Percentiles rank a stretch among this genome's conserved stretches.
These are phyloP conservation scores for Candida coleopterorum DNA, from an alignment of 805 yeast genomes.

Conservation along the genomic window DNA sequence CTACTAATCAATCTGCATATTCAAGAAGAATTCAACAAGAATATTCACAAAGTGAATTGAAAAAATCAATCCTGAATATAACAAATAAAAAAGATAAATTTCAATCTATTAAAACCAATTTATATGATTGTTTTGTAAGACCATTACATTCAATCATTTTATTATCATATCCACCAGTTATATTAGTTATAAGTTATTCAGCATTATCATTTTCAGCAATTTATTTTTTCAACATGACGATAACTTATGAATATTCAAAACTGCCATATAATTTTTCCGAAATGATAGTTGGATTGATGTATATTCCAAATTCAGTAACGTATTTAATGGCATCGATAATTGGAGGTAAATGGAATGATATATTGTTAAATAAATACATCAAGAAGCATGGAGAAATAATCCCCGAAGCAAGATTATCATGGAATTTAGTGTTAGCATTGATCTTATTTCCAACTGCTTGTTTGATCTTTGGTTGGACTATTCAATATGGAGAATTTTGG, in stretches of 20 bases:
- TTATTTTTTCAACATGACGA: constrained; percentile 71
- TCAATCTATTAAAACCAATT: constrained; percentile 17
- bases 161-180: constrained; percentile 69
- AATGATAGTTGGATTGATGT: constrained; percentile 65
- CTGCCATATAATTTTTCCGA: constrained; percentile 68
- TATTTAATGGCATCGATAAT: constrained; percentile 70
- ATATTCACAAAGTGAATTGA: constrained; percentile 18
- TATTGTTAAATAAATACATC: constrained; percentile 47
- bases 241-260: constrained; percentile 56
- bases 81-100: not conserved
- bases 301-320: constrained; percentile 79
- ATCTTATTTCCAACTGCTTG: constrained; percentile 58
- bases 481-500: constrained; percentile 65
- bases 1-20: constrained; percentile 29
- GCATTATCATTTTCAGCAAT: constrained; percentile 67
- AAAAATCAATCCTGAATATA: constrained; percentile 7
- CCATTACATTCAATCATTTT: constrained; percentile 63
- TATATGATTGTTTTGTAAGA: constrained; percentile 45
- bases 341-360: constrained; percentile 80
- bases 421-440: constrained; percentile 67
- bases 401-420: constrained; percentile 77
- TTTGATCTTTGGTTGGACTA: constrained; percentile 79
- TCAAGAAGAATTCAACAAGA: constrained; percentile 24
- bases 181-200: constrained; percentile 59
- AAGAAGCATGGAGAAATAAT: constrained; percentile 56